Evolutionary conservation across 1,139 yeast species (phyloP), one percentile per base, ranked within the genome.

Genomic region (Geotrichum phurueaensis): DNA sequence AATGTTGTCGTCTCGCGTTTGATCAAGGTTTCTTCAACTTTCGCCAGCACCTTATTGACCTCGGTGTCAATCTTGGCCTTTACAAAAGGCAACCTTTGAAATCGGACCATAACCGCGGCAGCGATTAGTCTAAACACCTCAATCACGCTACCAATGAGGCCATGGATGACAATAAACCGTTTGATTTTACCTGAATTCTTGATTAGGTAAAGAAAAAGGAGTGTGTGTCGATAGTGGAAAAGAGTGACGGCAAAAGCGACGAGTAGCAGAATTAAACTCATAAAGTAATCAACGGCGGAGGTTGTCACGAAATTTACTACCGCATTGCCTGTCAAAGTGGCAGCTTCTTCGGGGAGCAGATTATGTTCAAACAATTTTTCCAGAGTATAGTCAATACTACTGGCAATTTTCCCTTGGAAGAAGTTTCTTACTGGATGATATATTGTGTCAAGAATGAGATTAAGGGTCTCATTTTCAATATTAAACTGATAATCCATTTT

Each of bases 31-130:
- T 73, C 66, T 64, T 89, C 89, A 54, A 92, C 76, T 54, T 78
- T 76, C 0, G 63, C 69, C 10, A 82, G 71, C 0, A 84, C 82
- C 52, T 76, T 75, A 13, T 64, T 65, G 15, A 92, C 79, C 70
- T 91, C 94, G 22, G 72, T 68, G 53, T 86, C 85, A 4, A 89
- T 84, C 68, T 83, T 83, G 2, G 73, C 68, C 63, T 77, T 81
- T 45, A 87, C 65, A 0, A 83, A 79, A 1, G 95, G 92, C 15
- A 72, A 59, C 39, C 53, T 57, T 59, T 68, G 64, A 23, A 69
- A 59, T 43, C 58, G 52, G 48, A 50, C 49, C 60, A 68, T 62
- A 20, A 68, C 33, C 15, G 51, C 33, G 12, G 59, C 52, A 4
- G 66, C 66, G 5, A 54, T 52, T 2, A 13, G 27, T 23, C 33